Percentiles rank a stretch among this genome's conserved stretches.
Evolutionary conservation across 805 yeast species (phyloP).

Genomic region (Kazachstania viticola): DNA sequence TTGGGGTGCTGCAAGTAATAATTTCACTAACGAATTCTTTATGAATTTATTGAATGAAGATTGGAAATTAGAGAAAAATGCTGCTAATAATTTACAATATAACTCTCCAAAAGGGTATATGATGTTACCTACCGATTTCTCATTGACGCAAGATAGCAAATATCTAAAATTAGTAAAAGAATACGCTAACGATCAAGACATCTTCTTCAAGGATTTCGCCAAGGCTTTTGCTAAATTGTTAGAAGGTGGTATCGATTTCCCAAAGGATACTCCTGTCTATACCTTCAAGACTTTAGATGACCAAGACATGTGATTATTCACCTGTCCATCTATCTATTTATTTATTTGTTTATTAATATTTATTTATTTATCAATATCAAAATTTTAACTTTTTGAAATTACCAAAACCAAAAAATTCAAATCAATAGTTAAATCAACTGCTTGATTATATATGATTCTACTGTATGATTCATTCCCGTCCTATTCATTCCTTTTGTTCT

Average conservation of each 20-base stretch:
- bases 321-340: conserved; percentile 1
- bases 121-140: conserved; percentile 82
- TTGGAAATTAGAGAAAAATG: conserved; percentile 46
- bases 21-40: conserved; percentile 66
- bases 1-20: conserved; percentile 76
- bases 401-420: too few relatives aligned
- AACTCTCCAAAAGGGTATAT: conserved; percentile 55
- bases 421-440: too few relatives aligned
- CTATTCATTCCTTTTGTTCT: too few relatives aligned
- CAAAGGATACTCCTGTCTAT: conserved; percentile 32
- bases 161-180: conserved; percentile 50
- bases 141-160: conserved; percentile 47
- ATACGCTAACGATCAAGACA: conserved; percentile 55
- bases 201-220: conserved; percentile 54
- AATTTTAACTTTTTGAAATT: too few relatives aligned
- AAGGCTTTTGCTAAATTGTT: conserved; percentile 56
- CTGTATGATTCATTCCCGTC: too few relatives aligned
- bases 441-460: too few relatives aligned
- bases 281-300: conserved; percentile 60
- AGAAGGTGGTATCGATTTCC: conserved; percentile 67
- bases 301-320: conserved; percentile 30
- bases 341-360: too few relatives aligned
- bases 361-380: too few relatives aligned
- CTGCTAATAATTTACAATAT: conserved; percentile 48
- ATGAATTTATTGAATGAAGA: conserved; percentile 42